Evolutionary conservation across 129 eudicot species (phyloP).

Genomic region (Flaveria ramosissima): DNA sequence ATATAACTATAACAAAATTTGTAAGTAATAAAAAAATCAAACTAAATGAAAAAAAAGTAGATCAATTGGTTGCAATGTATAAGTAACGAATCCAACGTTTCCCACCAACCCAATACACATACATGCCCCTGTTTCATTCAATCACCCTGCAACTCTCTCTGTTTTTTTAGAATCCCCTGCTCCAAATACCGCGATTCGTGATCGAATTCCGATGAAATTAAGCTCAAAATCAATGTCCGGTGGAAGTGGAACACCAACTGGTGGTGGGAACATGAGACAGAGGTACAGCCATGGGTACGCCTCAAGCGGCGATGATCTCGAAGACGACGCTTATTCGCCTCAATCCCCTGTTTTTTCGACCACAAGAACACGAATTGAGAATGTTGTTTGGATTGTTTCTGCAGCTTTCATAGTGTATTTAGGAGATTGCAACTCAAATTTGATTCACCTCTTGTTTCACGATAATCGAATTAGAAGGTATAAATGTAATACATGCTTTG

Average conservation of each 20-base stretch:
- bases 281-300: constrained; percentile 68
- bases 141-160: background rate
- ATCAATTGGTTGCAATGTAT: background rate
- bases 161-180: background rate
- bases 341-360: constrained; percentile 9
- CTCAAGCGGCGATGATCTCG: constrained; percentile 74
- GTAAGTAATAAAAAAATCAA: background rate
- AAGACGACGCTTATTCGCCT: constrained; percentile 70
- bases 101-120: background rate
- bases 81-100: background rate
- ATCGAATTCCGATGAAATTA: background rate
- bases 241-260: constrained; percentile 46
- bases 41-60: background rate
- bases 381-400: background rate
- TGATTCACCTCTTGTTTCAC: background rate
- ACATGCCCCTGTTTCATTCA: background rate
- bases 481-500: background rate
- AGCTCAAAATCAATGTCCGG: constrained; percentile 45
- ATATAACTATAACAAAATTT: background rate
- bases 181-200: background rate
- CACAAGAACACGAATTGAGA: background rate
- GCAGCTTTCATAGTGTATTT: background rate
- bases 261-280: constrained; percentile 56
- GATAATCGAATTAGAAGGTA: background rate
- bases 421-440: background rate